Base-by-base conservation (phyloP, 2,329 filamentous ascomycete genomes). In the Cladosporium sp. region DNA sequence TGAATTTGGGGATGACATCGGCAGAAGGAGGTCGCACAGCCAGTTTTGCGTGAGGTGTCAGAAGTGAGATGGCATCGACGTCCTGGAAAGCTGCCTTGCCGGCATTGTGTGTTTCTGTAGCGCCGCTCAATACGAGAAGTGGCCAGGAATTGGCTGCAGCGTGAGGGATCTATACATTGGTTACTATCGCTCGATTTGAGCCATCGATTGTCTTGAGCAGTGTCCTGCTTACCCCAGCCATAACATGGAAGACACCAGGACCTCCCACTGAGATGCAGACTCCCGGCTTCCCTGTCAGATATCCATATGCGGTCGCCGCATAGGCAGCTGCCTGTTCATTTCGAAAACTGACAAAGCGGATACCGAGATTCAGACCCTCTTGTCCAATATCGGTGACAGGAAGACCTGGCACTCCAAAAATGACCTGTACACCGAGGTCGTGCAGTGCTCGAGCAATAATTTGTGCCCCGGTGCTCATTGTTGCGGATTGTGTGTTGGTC, bases 241-340 rank as follows among this genome's bases (percentile, higher is more conserved):
- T 81, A 12, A 83, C 83, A 78, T 87, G 85, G 26, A 87, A 75
- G 15, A 87, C 83, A 26, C 85, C 85, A 8, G 85, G 85, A 10
- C 85, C 85, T 61, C 85, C 85, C 2, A 87, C 85, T n/a, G 86
- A 82, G 47, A 87, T 77, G 72, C 84, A 87, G 11, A 87, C 82
- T 3, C 84, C 86, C 4, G 85, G 85, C 64, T 74, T 80, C 24
- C 84, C 84, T 3, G 83, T 86, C 70, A 87, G 78, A 69, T 86
- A 87, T 15, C 85, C 85, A 80, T 87, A 87, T 6, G 83, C 83
- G 58, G 82, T 84, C 3, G 85, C 85, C 12, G 85, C 85, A 78
- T 87, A 87, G 68, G 81, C 82, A 36, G 83, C 84, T 12, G 85
- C 84, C 74, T 88, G 85, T 69, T 88, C 85, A 69, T 87, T 87